A percentile compares a stretch with the other conserved stretches of the same genome.
Evolutionary conservation across 306 rosid genomes (phyloP).

Genomic region (Quercus suber): DNA sequence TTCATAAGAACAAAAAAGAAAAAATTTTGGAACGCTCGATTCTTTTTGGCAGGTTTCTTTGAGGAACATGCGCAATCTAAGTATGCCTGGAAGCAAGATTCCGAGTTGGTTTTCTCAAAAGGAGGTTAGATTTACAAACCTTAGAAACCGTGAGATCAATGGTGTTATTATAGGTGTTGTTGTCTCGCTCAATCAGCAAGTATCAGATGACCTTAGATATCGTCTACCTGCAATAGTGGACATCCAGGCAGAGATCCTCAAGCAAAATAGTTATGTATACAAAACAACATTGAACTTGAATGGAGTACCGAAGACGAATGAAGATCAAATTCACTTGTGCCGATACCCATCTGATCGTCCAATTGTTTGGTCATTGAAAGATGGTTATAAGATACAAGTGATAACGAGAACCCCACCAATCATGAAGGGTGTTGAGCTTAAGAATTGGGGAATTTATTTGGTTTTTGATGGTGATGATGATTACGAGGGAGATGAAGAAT

Average conservation of each 20-base stretch:
- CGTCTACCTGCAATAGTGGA: constrained; percentile 28
- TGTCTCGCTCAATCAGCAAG: constrained; percentile 43
- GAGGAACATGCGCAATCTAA: constrained; percentile 46
- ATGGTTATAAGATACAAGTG: constrained; percentile 41
- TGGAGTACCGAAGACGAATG: constrained; percentile 51
- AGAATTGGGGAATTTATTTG: constrained; percentile 42
- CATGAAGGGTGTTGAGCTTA: constrained; percentile 43
- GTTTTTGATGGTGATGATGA: constrained; percentile 61
- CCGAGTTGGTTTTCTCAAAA: constrained; percentile 52
- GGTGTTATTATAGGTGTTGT: constrained; percentile 42
- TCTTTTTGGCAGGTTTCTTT: constrained; percentile 36
- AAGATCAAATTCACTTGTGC: constrained; percentile 51
- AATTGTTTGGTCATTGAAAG: constrained; percentile 26
- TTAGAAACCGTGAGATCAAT: constrained; percentile 32
- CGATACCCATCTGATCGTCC: constrained; percentile 28
- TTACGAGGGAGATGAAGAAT: constrained; percentile 51
- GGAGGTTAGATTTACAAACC: constrained; percentile 32
- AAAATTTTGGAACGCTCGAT: no score
- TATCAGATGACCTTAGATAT: constrained; percentile 9
- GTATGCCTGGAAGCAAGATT: constrained; percentile 59
- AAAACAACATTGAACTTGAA: constrained; percentile 14
- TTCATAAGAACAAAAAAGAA: no score
- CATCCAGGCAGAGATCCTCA: constrained; percentile 37
- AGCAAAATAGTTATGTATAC: no score
- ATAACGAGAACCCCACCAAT: constrained; percentile 22